A percentile compares a stretch with the other conserved stretches of the same genome.
These are phyloP conservation scores for Aspergillus ochraceus DNA, from an alignment of 2,329 filamentous ascomycete genomes.

Conservation along the genomic window DNA sequence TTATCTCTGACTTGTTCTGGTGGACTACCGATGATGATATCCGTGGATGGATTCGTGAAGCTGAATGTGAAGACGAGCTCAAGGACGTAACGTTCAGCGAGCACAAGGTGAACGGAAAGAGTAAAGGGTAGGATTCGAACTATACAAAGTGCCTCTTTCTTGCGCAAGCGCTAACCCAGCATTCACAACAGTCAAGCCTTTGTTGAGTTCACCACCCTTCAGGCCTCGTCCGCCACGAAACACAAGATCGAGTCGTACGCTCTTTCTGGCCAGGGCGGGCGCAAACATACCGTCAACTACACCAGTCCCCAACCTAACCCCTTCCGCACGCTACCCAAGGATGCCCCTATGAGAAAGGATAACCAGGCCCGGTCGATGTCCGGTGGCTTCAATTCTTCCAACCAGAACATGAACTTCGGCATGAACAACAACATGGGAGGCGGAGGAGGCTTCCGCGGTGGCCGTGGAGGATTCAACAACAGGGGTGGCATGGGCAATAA, in stretches of 20 bases:
- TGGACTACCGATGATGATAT: slow-evolving; percentile 97
- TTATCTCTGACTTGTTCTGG: slow-evolving; percentile 91
- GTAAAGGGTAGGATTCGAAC: slow-evolving; percentile 73
- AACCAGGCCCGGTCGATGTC: slow-evolving; percentile 52
- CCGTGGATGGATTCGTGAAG: slow-evolving; percentile 78
- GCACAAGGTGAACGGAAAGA: slow-evolving; percentile 98
- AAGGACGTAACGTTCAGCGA: slow-evolving; percentile 96
- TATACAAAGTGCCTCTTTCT: not conserved
- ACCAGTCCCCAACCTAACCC: slow-evolving; percentile 77
- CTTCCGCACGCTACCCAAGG: slow-evolving; percentile 88
- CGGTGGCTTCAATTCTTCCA: slow-evolving; percentile 49
- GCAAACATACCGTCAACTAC: slow-evolving; percentile 71
- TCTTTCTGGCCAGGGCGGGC: slow-evolving; percentile 57
- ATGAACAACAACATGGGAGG: slow-evolving; percentile 46
- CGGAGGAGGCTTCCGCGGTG: slow-evolving; percentile 56
- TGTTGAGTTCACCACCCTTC: slow-evolving; percentile 77
- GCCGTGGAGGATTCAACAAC: slow-evolving; percentile 45
- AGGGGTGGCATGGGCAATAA: slow-evolving; percentile 38
- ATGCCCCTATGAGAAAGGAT: slow-evolving; percentile 71
- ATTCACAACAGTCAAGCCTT: slow-evolving; percentile 64
- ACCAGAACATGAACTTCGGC: slow-evolving; percentile 42
- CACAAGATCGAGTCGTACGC: slow-evolving; percentile 71
- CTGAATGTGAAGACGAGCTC: slow-evolving; percentile 78
- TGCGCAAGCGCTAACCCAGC: not conserved
- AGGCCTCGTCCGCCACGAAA: slow-evolving; percentile 84